Base-by-base conservation (phyloP, 306 rosid genomes). In the Lathyrus sativus region DNA sequence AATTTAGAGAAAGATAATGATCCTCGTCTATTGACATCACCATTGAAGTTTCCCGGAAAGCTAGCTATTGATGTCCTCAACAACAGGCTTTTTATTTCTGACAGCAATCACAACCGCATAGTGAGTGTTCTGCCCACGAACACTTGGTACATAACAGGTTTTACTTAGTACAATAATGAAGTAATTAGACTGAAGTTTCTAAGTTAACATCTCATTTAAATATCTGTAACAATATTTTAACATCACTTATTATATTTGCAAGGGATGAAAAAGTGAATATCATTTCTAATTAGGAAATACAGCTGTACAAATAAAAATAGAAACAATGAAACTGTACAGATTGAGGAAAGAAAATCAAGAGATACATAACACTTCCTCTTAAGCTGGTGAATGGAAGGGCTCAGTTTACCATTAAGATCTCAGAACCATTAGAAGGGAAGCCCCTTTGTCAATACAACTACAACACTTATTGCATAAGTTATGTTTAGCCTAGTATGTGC, bases 31-130 rank as follows among this genome's bases (percentile, higher is more conserved):
- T 55, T 78, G 41, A 70, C 88, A 57, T 92, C 98, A 62, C 98
- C 98, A 4, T 78, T 92, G 74, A 92, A 92, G 87, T 92, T 90
- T 85, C 98, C 98, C 42, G 98, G 98, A 70, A 92, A 92, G 89
- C 86, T 92, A 58, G 90, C 96, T 26, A 68, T 86, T 61, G 97
- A 90, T 82, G 87, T 78, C 71, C 87, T 83, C 63, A 92, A 92
- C 75, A 78, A 88, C 81, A 92, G 96, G 83, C 98, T 92, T 81
- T 92, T 92, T 80, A 90, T 92, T 77, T 90, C 98, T 59, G 98
- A 92, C 84, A 92, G 98, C 79, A 92, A 85, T 81, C 97, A 90
- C 69, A 90, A 92, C 68, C 96, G 96, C 85, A 85, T 92, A 81
- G 96, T 90, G 85, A 29, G 88, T 77, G 31, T 67, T 74, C 78